A percentile compares a stretch with the other conserved stretches of the same genome.
phyloP scores from a whole-genome alignment of 139 green algal genomes.

The Chara braunii region DNA sequence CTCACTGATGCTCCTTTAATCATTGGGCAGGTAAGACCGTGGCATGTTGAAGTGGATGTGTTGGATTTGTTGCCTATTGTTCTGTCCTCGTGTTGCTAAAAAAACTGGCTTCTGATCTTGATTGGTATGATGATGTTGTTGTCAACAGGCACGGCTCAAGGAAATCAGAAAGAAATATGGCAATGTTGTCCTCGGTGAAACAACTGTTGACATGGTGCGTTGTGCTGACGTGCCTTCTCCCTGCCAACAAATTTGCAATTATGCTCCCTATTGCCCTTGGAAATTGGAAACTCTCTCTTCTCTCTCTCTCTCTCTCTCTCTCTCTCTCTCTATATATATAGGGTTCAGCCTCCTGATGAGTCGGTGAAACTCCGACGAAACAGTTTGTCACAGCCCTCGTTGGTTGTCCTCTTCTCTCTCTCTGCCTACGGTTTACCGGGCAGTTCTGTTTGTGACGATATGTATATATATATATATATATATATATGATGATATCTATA shows the following conservation, averaged over 20 bases:
- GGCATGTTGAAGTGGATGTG: background rate
- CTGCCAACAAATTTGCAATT: background rate
- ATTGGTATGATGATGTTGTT: background rate
- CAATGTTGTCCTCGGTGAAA: conserved; percentile 62
- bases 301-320: background rate
- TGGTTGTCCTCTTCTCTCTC: too few species aligned
- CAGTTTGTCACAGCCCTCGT: too few species aligned
- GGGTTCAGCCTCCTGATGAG: background rate
- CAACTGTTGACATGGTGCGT: conserved; percentile 61
- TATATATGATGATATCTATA: too few species aligned
- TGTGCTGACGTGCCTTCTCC: background rate
- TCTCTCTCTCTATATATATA: conserved; percentile 1
- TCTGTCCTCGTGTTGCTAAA: background rate
- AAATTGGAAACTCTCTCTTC: background rate
- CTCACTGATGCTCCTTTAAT: background rate
- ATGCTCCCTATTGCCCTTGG: background rate
- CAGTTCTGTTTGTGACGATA: too few species aligned
- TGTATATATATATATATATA: too few species aligned
- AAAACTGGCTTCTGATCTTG: background rate
- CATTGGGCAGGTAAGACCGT: background rate
- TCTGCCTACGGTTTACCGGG: too few species aligned
- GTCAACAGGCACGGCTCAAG: conserved; percentile 72
- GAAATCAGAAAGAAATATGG: conserved; percentile 71
- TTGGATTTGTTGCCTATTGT: background rate
- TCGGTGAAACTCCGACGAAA: conserved; percentile 28